phyloP scores from a whole-genome alignment of 2,329 filamentous ascomycete species.

The Mycosphaerella sp. region DNA sequence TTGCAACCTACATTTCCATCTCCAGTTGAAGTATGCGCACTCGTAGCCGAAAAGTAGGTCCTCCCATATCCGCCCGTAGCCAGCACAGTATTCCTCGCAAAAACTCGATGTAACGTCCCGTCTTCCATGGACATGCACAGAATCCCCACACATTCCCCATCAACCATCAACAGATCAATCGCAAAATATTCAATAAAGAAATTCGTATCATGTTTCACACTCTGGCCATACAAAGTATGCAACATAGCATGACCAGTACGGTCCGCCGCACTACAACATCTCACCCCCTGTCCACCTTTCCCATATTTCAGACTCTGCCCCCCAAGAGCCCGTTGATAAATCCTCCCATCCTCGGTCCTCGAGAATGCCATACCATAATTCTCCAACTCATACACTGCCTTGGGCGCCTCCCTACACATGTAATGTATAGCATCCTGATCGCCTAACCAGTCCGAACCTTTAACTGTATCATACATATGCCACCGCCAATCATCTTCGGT shows the following conservation, averaged over 20 bases:
- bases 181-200: conserved; percentile 50
- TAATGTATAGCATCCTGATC: conserved; percentile 57
- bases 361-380: conserved; percentile 52
- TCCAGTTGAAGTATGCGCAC: conserved; percentile 46
- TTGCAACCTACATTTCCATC: conserved; percentile 38
- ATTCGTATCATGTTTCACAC: conserved; percentile 44
- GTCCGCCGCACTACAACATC: conserved; percentile 44
- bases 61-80: conserved; percentile 48
- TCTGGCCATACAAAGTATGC: conserved; percentile 48
- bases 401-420: conserved; percentile 52
- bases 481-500: conserved; percentile 53
- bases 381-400: conserved; percentile 51
- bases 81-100: conserved; percentile 45
- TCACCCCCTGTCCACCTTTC: conserved; percentile 46
- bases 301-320: conserved; percentile 45
- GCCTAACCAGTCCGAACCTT: conserved; percentile 54
- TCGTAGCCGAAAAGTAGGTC: conserved; percentile 47
- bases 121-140: conserved; percentile 46
- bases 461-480: conserved; percentile 57
- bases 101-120: conserved; percentile 45
- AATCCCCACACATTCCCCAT: conserved; percentile 44
- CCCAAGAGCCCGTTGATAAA: conserved; percentile 46
- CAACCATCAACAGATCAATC: conserved; percentile 46
- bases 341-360: conserved; percentile 41
- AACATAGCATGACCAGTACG: conserved; percentile 47